Percentiles rank a stretch among this genome's conserved stretches.
These are phyloP conservation scores for Russula dissimulans DNA, from an alignment of 768 basidiomycete genomes.

Conservation along the genomic window DNA sequence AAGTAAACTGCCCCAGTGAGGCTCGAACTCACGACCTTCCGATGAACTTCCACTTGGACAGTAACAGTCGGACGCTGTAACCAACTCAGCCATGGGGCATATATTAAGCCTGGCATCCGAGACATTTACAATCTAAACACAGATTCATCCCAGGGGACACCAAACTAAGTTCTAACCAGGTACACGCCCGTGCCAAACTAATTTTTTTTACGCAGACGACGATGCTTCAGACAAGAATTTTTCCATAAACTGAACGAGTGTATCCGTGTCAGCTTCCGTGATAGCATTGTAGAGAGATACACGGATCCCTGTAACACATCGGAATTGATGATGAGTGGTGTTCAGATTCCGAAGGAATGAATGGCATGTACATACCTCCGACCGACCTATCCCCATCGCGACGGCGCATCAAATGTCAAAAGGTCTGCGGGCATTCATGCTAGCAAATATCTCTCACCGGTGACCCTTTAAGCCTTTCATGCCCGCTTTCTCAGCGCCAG, in stretches of 20 bases:
- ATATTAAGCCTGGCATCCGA: accelerated
- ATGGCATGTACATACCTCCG: conserved; percentile 12
- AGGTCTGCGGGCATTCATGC: neutral
- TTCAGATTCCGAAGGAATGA: neutral
- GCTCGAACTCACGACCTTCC: conserved; percentile 65
- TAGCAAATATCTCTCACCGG: conserved; percentile 42
- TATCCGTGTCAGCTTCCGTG: conserved; percentile 62
- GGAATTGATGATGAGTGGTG: neutral
- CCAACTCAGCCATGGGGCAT: conserved; percentile 72
- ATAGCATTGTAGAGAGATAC: conserved; percentile 87
- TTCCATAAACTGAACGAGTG: conserved; percentile 48
- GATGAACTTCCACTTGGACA: conserved; percentile 28
- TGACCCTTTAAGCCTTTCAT: conserved; percentile 91
- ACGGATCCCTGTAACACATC: conserved; percentile 48
- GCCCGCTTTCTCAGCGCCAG: conserved; percentile 67
- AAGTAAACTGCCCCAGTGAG: conserved; percentile 45
- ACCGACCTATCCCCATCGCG: conserved; percentile 12
- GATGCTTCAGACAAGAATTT: conserved; percentile 35
- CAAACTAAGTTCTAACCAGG: neutral
- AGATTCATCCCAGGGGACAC: too few species aligned
- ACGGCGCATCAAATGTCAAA: neutral
- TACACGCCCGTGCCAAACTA: neutral
- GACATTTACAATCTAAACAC: neutral
- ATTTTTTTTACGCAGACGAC: neutral
- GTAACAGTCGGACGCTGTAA: conserved; percentile 73